Conservation (phyloP, 116 monocot species). For the Trichopus zeylanicus region DNA sequence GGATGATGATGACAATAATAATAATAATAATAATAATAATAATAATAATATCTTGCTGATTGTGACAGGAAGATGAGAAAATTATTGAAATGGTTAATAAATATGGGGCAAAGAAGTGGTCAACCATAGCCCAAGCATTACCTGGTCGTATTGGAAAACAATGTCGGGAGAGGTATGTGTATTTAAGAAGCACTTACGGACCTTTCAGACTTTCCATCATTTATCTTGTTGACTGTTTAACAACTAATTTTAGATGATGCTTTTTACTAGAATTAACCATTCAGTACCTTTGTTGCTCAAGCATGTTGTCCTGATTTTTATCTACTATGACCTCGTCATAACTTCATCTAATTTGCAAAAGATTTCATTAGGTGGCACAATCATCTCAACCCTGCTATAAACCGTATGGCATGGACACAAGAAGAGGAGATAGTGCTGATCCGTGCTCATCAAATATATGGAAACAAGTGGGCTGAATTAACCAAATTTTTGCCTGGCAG, state of each 20-base stretch:
- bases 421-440: constrained; percentile 93
- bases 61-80: constrained; percentile 85
- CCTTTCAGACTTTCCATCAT: neutral
- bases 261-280: neutral
- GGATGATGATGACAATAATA: neutral
- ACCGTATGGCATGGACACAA: constrained; percentile 95
- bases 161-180: constrained; percentile 89
- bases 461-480: constrained; percentile 98
- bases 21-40: neutral
- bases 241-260: neutral
- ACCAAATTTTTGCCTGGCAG: constrained; percentile 93
- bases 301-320: too few relatives aligned
- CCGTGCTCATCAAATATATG: constrained; percentile 87
- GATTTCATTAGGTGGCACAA: constrained; percentile 33
- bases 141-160: constrained; percentile 99
- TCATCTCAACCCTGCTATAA: constrained; percentile 94
- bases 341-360: neutral
- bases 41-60: neutral
- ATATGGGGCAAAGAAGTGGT: constrained; percentile 93
- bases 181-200: neutral
- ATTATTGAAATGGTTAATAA: constrained; percentile 90
- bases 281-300: neutral
- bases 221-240: neutral
- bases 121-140: constrained; percentile 76
- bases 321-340: too few relatives aligned